A percentile compares a stretch with the other conserved stretches of the same genome.
phyloP scores from a whole-genome alignment of 129 eudicot species.

The Saussurea involucrata region DNA sequence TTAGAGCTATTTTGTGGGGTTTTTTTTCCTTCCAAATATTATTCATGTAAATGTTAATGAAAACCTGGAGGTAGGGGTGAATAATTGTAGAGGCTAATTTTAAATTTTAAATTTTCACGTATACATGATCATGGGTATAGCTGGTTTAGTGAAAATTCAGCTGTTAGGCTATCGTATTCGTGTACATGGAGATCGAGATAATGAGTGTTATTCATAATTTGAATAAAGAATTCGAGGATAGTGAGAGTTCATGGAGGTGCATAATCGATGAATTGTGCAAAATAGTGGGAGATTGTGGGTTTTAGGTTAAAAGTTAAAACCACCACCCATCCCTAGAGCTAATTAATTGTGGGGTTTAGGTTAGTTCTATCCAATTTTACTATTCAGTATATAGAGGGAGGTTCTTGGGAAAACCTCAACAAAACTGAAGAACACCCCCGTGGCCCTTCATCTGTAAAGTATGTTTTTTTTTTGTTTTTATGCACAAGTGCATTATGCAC shows the following conservation, averaged over 20 bases:
- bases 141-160: background rate
- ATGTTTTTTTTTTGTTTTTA: no score
- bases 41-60: background rate
- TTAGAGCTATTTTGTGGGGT: background rate
- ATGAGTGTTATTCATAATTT: background rate
- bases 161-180: background rate
- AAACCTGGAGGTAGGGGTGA: background rate
- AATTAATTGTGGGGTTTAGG: background rate
- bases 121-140: background rate
- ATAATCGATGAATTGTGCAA: no score
- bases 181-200: background rate
- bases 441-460: no score
- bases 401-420: no score
- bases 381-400: no score
- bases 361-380: background rate
- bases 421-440: no score
- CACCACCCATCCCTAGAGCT: background rate
- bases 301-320: no score
- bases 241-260: background rate
- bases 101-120: background rate
- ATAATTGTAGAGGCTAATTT: background rate
- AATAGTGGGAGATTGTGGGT: no score
- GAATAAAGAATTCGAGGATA: background rate
- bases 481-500: no score
- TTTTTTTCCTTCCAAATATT: background rate